phyloP scores from a whole-genome alignment of 768 basidiomycete species.

The Gymnopilus junonius region DNA sequence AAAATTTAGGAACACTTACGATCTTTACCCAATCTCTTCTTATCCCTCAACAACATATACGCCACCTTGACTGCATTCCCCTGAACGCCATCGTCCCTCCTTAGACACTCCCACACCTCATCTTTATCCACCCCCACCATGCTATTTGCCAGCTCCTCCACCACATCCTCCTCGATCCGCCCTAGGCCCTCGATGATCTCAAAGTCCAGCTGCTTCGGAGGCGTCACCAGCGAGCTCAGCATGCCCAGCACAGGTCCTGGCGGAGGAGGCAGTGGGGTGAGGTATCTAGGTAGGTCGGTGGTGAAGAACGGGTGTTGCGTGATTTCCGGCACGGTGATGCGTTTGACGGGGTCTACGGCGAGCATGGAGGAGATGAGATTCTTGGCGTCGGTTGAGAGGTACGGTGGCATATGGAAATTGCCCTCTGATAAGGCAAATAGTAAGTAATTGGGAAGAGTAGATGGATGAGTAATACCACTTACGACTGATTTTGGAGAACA shows the following conservation, averaged over 20 bases:
- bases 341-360: constrained; percentile 91
- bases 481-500: constrained; percentile 96
- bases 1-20: constrained; percentile 52
- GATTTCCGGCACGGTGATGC: constrained; percentile 93
- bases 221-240: constrained; percentile 71
- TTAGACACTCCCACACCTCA: constrained; percentile 86
- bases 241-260: constrained; percentile 80
- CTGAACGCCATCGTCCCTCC: constrained; percentile 80
- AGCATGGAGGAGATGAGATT: constrained; percentile 89
- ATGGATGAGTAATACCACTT: constrained; percentile 29
- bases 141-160: constrained; percentile 76
- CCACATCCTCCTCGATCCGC: constrained; percentile 88
- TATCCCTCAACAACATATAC: constrained; percentile 92
- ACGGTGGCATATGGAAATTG: constrained; percentile 81
- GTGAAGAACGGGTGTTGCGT: constrained; percentile 91
- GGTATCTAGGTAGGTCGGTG: constrained; percentile 83
- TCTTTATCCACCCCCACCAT: constrained; percentile 80
- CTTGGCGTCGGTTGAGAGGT: constrained; percentile 78
- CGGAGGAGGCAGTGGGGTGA: constrained; percentile 78
- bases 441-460: constrained; percentile 8
- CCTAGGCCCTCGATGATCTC: constrained; percentile 93
- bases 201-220: constrained; percentile 71
- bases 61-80: constrained; percentile 97
- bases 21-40: constrained; percentile 81
- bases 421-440: constrained; percentile 69